These are phyloP conservation scores for Emericellopsis cladophorae DNA, from an alignment of 2,329 filamentous ascomycete genomes.

Conservation along the genomic window DNA sequence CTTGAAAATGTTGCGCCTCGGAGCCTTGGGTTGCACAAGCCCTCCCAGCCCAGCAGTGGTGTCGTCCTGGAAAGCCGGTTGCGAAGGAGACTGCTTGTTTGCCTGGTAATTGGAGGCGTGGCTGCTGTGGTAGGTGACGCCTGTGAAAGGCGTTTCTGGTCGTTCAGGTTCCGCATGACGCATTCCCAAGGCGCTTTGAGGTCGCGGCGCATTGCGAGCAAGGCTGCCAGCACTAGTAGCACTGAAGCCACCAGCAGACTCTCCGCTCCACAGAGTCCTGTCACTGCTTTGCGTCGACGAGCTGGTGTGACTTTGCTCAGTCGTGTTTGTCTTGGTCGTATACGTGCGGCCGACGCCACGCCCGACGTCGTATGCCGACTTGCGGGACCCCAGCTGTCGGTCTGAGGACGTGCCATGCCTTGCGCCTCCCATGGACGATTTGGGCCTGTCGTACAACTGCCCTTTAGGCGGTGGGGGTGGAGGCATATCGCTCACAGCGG, in stretches of 20 bases:
- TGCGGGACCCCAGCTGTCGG: constrained; percentile 46
- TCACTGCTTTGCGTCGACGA: constrained; percentile 67
- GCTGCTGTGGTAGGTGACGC: constrained; percentile 83
- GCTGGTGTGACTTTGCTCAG: constrained; percentile 63
- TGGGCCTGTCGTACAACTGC: constrained; percentile 37
- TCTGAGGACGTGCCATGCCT: constrained; percentile 13
- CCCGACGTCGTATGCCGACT: constrained; percentile 68
- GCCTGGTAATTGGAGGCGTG: constrained; percentile 50
- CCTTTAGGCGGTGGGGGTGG: constrained; percentile 52
- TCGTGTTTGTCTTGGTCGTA: constrained; percentile 78
- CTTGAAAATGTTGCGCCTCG: constrained; percentile 85
- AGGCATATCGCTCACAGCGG: constrained; percentile 29
- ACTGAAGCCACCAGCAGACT: constrained; percentile 81
- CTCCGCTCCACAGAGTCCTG: constrained; percentile 85
- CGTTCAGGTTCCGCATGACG: constrained; percentile 42
- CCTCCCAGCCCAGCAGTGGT: constrained; percentile 63
- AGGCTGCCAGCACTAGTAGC: constrained; percentile 92
- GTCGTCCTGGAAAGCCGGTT: constrained; percentile 54
- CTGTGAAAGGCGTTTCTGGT: constrained; percentile 55
- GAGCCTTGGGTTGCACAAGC: constrained; percentile 60
- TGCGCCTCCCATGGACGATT: constrained; percentile 40
- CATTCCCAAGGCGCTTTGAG: constrained; percentile 53
- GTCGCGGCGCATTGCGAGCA: constrained; percentile 58
- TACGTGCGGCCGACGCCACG: constrained; percentile 64
- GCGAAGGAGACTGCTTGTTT: constrained; percentile 25